A percentile compares a stretch with the other conserved stretches of the same genome.
Evolutionary conservation across 176 grass and related monocot genomes (phyloP).

Genomic region (Ensete glaucum): DNA sequence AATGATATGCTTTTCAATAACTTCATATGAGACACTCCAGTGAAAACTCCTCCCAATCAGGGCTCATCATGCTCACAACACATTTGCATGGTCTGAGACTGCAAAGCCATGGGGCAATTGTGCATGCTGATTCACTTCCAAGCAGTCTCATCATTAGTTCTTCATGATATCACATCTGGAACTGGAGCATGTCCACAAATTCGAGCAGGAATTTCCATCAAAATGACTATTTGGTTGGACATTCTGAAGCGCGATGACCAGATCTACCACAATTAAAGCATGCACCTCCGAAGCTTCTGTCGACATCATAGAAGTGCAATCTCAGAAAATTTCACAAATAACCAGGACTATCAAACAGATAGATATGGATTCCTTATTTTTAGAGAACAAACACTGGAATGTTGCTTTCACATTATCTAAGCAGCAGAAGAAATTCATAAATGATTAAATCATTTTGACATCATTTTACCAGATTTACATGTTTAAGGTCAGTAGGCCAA

Average conservation of each 20-base stretch:
- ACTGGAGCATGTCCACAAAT: background rate
- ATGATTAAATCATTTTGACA: no score
- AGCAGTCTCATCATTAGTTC: background rate
- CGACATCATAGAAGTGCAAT: background rate
- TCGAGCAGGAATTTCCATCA: background rate
- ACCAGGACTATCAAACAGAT: no score
- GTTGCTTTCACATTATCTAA: no score
- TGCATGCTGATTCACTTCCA: background rate
- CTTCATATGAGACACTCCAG: background rate
- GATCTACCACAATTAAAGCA: constrained; percentile 78
- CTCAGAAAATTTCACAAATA: background rate
- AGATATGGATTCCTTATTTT: no score
- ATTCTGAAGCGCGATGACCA: constrained; percentile 87
- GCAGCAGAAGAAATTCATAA: no score
- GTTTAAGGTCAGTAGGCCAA: no score
- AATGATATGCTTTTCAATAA: background rate
- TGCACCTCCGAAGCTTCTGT: constrained; percentile 73
- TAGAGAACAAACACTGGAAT: no score
- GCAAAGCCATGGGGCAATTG: background rate
- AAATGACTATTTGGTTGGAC: constrained; percentile 64
- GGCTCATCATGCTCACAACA: background rate
- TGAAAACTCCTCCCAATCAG: background rate
- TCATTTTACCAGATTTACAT: no score
- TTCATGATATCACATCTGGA: background rate
- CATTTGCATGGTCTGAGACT: background rate